Base-by-base conservation (phyloP, 768 basidiomycete species). In the Lactarius quietus region DNA sequence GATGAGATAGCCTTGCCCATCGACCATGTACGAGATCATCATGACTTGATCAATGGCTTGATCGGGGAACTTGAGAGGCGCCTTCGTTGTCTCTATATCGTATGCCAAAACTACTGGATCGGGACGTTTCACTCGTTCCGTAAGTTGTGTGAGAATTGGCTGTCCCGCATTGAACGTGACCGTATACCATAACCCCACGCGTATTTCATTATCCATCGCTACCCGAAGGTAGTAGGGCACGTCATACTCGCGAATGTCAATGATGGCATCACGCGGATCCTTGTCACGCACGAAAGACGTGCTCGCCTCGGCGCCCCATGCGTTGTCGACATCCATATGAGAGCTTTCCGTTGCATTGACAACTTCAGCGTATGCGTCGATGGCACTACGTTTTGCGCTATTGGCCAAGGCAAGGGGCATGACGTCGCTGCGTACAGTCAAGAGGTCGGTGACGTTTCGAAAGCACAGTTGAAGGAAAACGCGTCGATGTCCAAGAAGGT, bases 11-110 rank as follows among this genome's bases (percentile, higher is more conserved):
- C 97, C 97, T 75, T 95, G 93, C 0, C 95, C 96, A 74, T 99
- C 97, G 20, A 99, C 81, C 95, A 99, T 98, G 77, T 98, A 99
- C 52, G 97, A 99, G 68, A 99, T 98, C 97, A 99, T 99, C 96
- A 99, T 99, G 71, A 99, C 94, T 74, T 98, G 95, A 79, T 98
- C 97, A 29, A 93, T 88, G 8, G 86, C 84, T 70, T 95, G 90
- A 78, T 98, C 97, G 1, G 97, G 96, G 73, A 98, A 98, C 76
- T 98, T 98, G 71, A 98, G 86, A n/a, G 97, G 96, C n/a, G 93
- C 90, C 78, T 99, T 99, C 1, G 95, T 96, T 20, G 93, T 95
- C 76, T 99, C 97, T 73, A 99, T 99, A 86, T 98, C 97, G 75
- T 82, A 99, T 0, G 97, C 97, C 93, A 99, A 90, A 59, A 99